Conservation (phyloP, 495 filamentous ascomycete species). For the Annulohypoxylon nitens region DNA sequence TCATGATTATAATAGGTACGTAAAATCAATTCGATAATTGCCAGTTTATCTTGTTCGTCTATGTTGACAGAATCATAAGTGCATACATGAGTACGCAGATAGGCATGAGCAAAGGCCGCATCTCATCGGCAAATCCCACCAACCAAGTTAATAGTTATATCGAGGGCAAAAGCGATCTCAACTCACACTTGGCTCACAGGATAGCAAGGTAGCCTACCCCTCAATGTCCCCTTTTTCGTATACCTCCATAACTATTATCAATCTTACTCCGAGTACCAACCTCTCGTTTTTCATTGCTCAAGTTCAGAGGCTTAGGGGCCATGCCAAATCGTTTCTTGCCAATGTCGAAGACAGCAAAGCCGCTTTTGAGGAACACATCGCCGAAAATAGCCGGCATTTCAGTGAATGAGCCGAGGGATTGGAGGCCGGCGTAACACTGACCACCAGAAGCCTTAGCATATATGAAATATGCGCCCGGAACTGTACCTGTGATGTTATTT, state of each 20-base stretch:
- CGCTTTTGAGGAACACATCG: constrained; percentile 77
- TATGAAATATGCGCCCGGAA: constrained; percentile 76
- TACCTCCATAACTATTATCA: neutral
- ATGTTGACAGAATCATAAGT: constrained; percentile 18
- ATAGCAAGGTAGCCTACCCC: neutral
- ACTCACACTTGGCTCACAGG: neutral
- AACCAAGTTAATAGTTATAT: constrained; percentile 24
- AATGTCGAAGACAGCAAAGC: constrained; percentile 82
- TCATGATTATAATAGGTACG: neutral
- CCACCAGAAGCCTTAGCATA: constrained; percentile 69
- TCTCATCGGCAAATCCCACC: constrained; percentile 1
- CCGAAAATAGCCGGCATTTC: constrained; percentile 75
- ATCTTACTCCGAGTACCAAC: constrained; percentile 3
- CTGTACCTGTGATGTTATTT: constrained; percentile 65
- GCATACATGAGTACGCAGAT: constrained; percentile 25
- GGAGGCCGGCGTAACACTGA: constrained; percentile 78
- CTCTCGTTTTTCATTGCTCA: constrained; percentile 34
- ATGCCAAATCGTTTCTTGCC: constrained; percentile 74
- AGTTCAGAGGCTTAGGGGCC: constrained; percentile 64
- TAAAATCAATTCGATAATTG: constrained; percentile 28
- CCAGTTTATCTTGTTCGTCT: constrained; percentile 27
- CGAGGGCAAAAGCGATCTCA: constrained; percentile 8
- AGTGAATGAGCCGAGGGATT: constrained; percentile 60
- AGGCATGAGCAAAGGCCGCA: constrained; percentile 15
- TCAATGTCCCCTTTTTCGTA: neutral